Evolutionary conservation across 2,329 filamentous ascomycete genomes (phyloP).

Genomic region (Sporothrix globosa): DNA sequence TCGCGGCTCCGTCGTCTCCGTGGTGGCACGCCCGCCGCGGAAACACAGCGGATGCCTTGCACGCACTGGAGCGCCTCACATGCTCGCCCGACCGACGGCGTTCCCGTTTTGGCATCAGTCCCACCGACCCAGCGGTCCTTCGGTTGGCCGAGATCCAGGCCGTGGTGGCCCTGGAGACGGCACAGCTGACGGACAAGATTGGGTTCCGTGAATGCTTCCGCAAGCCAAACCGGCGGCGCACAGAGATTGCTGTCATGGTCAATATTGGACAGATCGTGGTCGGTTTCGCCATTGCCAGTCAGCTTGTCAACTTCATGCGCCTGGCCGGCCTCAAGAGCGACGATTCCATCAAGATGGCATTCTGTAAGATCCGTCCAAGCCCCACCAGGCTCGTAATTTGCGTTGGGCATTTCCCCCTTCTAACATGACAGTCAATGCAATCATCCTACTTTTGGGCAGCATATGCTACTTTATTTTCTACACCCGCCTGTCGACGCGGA

Average conservation of each 20-base stretch:
- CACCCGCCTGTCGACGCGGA: slow-evolving; percentile 50
- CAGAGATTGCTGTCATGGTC: slow-evolving; percentile 54
- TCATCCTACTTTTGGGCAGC: slow-evolving; percentile 46
- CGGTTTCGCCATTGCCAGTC: slow-evolving; percentile 47
- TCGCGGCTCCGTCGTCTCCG: slow-evolving; percentile 35
- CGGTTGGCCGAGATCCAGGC: slow-evolving; percentile 57
- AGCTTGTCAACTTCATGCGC: slow-evolving; percentile 37
- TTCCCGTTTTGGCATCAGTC: background rate
- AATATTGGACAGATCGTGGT: slow-evolving; percentile 41
- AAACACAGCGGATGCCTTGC: slow-evolving; percentile 34
- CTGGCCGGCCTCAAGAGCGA: slow-evolving; percentile 44
- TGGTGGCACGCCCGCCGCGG: slow-evolving; percentile 47
- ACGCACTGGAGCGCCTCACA: slow-evolving; percentile 29
- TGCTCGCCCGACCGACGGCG: background rate
- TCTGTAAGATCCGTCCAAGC: slow-evolving; percentile 32
- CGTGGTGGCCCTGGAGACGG: slow-evolving; percentile 59
- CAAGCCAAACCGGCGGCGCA: slow-evolving; percentile 55
- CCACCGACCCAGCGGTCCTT: slow-evolving; percentile 36
- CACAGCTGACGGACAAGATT: slow-evolving; percentile 51
- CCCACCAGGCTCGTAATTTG: accelerated
- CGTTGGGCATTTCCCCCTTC: background rate
- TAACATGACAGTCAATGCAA: slow-evolving; percentile 33
- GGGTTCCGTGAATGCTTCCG: slow-evolving; percentile 57
- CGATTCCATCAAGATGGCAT: slow-evolving; percentile 47
- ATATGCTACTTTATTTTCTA: slow-evolving; percentile 49